A percentile compares a stretch with the other conserved stretches of the same genome.
Conservation (phyloP, 495 filamentous ascomycete genomes). For the Cryomyces minteri region DNA sequence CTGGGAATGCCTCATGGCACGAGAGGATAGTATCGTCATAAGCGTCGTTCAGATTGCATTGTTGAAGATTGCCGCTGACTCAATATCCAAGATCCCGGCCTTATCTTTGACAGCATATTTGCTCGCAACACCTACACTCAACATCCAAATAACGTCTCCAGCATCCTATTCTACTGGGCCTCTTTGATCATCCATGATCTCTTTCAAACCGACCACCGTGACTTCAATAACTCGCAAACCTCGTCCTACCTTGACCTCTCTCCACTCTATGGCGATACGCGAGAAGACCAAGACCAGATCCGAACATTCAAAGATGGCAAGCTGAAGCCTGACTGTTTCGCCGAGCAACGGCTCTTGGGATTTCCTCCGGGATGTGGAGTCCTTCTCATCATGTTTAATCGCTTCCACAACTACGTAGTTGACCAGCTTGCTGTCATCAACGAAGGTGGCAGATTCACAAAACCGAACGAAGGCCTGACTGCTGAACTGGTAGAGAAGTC, state of each 20-base stretch:
- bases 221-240: slow-evolving; percentile 34
- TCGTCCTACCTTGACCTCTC: slow-evolving; percentile 41
- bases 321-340: slow-evolving; percentile 39
- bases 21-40: too few relatives aligned
- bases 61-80: neutral
- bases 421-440: slow-evolving; percentile 51
- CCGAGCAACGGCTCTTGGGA: slow-evolving; percentile 33
- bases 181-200: slow-evolving; percentile 39
- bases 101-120: slow-evolving; percentile 34
- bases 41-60: neutral
- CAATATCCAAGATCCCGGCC: slow-evolving; percentile 32
- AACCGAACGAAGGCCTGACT: slow-evolving; percentile 28
- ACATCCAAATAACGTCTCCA: slow-evolving; percentile 38
- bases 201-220: slow-evolving; percentile 37
- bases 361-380: slow-evolving; percentile 39
- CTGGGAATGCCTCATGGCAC: too few relatives aligned
- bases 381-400: slow-evolving; percentile 43
- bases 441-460: slow-evolving; percentile 50
- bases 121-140: slow-evolving; percentile 33
- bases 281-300: slow-evolving; percentile 36
- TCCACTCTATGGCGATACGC: slow-evolving; percentile 36
- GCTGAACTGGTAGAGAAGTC: slow-evolving; percentile 35
- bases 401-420: slow-evolving; percentile 70
- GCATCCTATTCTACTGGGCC: slow-evolving; percentile 40
- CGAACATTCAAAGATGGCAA: slow-evolving; percentile 37